Evolutionary conservation across 352 stramenopile species (phyloP).

Genomic region (Globisporangium parvum): DNA sequence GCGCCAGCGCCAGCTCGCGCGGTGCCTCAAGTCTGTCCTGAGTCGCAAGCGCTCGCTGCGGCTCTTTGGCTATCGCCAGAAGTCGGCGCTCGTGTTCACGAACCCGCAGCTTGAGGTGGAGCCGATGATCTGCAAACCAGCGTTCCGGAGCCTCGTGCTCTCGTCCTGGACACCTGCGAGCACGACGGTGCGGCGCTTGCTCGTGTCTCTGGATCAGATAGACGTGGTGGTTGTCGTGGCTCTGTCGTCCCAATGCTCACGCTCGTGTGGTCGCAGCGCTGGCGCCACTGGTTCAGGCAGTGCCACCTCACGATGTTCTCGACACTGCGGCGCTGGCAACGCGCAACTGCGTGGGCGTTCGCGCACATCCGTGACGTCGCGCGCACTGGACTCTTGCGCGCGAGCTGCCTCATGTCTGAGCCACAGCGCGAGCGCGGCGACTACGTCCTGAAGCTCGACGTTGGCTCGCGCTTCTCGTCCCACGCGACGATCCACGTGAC

Average conservation of each 20-base stretch:
- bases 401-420: constrained; percentile 30
- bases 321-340: constrained; percentile 24
- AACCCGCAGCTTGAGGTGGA: constrained; percentile 31
- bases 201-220: not conserved
- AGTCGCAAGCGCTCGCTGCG: constrained; percentile 44
- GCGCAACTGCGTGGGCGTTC: constrained; percentile 20
- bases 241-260: not conserved
- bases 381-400: constrained; percentile 35
- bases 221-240: not conserved
- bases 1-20: constrained; percentile 27
- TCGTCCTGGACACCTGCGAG: constrained; percentile 34
- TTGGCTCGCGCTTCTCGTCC: constrained; percentile 49
- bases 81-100: constrained; percentile 30
- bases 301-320: constrained; percentile 30
- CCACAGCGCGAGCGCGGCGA: constrained; percentile 39
- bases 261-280: constrained; percentile 22
- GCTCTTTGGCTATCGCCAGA: constrained; percentile 64
- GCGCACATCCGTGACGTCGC: constrained; percentile 29
- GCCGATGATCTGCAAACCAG: constrained; percentile 35
- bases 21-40: constrained; percentile 36
- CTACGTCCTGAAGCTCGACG: constrained; percentile 60
- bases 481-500: constrained; percentile 40
- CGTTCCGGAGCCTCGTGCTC: constrained; percentile 37
- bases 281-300: constrained; percentile 32
- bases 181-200: constrained; percentile 24